phyloP scores from a whole-genome alignment of 192 early-diverging fungal species.

The Coemansia pectinata region DNA sequence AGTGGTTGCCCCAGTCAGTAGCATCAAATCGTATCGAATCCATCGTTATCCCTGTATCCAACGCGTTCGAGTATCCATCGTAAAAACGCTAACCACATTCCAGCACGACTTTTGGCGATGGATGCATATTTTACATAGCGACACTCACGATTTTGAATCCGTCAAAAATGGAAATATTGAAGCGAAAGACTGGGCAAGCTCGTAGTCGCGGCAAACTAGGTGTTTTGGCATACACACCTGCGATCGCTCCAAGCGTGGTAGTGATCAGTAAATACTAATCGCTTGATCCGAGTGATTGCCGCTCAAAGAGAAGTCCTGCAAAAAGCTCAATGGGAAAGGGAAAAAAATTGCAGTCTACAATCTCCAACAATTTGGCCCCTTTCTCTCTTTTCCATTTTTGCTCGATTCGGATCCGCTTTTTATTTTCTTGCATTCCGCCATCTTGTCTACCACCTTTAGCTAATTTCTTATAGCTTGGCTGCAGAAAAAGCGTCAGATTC shows the following conservation, averaged over 20 bases:
- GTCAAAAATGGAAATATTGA: slow-evolving; percentile 6
- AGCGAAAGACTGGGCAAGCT: neutral
- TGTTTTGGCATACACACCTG: neutral
- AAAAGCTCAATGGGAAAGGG: neutral
- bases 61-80: neutral
- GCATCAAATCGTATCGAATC: neutral
- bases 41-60: neutral
- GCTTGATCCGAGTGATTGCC: neutral
- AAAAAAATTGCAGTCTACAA: slow-evolving; percentile 5
- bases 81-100: neutral
- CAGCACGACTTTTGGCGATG: neutral
- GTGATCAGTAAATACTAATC: neutral
- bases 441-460: neutral
- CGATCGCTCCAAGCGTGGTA: neutral
- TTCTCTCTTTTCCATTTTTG: neutral
- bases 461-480: neutral
- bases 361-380: neutral
- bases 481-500: slow-evolving; percentile 9
- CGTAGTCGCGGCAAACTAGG: neutral
- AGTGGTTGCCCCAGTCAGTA: neutral
- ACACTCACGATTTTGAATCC: slow-evolving; percentile 4
- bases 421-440: slow-evolving; percentile 1
- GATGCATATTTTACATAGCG: neutral
- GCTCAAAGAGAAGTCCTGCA: neutral
- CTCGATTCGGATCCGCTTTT: slow-evolving; percentile 9